Percentiles rank a stretch among this genome's conserved stretches.
Conservation (phyloP, 768 basidiomycete species). For the Boletus insuetus region DNA sequence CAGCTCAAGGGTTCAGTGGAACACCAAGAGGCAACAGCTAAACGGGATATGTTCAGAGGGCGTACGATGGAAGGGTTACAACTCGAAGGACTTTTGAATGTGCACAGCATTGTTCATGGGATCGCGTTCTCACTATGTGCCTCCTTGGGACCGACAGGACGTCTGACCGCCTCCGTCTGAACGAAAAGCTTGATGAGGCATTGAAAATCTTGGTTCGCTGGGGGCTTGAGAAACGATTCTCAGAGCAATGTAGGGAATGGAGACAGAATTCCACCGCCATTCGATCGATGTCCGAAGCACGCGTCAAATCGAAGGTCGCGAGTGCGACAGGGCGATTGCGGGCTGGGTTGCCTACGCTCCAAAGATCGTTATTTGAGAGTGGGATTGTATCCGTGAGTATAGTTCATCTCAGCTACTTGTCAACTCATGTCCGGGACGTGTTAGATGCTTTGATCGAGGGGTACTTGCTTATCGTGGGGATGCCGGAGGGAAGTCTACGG, state of each 20-base stretch:
- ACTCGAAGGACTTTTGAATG: slow-evolving; percentile 23
- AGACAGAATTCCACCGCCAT: slow-evolving; percentile 7
- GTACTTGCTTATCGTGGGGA: slow-evolving; percentile 4
- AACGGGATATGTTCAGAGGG: neutral
- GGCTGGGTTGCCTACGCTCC: slow-evolving; percentile 2
- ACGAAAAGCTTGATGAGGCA: slow-evolving; percentile 20
- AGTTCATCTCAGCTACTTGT: neutral
- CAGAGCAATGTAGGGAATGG: slow-evolving; percentile 23
- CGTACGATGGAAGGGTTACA: slow-evolving; percentile 1
- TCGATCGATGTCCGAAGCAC: neutral
- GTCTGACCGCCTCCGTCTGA: slow-evolving; percentile 23
- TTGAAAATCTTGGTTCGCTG: slow-evolving; percentile 25
- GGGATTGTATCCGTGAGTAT: slow-evolving; percentile 25
- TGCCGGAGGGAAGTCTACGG: neutral
- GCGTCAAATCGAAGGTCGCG: neutral
- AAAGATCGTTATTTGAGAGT: slow-evolving; percentile 21
- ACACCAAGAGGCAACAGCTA: slow-evolving; percentile 2
- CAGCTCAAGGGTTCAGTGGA: slow-evolving; percentile 35
- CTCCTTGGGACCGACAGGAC: slow-evolving; percentile 10
- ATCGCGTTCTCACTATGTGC: neutral
- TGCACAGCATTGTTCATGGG: neutral
- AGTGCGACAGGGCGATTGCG: neutral
- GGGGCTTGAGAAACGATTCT: slow-evolving; percentile 31
- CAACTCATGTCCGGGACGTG: neutral
- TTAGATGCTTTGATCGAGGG: slow-evolving; percentile 17